phyloP scores from a whole-genome alignment of 352 stramenopile species.

The Phytophthora fragariae region DNA sequence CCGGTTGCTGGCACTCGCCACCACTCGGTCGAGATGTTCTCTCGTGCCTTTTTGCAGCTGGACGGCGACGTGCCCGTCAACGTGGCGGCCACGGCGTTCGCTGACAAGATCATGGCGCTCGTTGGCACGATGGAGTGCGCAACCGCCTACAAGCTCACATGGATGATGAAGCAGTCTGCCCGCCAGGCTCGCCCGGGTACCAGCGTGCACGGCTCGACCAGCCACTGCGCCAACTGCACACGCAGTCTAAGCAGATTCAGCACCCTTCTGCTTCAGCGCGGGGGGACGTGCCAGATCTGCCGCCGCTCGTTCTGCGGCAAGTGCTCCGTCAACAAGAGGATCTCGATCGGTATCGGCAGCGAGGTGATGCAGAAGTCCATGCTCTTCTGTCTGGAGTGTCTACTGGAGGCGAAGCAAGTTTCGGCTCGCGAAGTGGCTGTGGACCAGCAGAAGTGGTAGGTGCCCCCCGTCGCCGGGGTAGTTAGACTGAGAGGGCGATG shows the following conservation, averaged over 20 bases:
- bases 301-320: slow-evolving; percentile 48
- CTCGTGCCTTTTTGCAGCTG: slow-evolving; percentile 46
- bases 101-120: slow-evolving; percentile 46
- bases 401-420: slow-evolving; percentile 48
- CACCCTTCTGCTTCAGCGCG: slow-evolving; percentile 41
- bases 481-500: slow-evolving; percentile 34
- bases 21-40: slow-evolving; percentile 53
- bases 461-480: slow-evolving; percentile 4
- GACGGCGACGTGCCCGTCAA: slow-evolving; percentile 49
- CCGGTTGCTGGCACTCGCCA: slow-evolving; percentile 30
- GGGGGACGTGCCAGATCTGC: slow-evolving; percentile 47
- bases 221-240: slow-evolving; percentile 46
- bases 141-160: slow-evolving; percentile 52
- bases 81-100: slow-evolving; percentile 35
- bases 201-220: slow-evolving; percentile 28
- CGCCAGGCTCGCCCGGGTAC: slow-evolving; percentile 24
- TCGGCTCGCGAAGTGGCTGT: slow-evolving; percentile 42
- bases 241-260: slow-evolving; percentile 48
- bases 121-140: slow-evolving; percentile 48
- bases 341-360: slow-evolving; percentile 43
- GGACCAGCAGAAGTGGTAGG: slow-evolving; percentile 42
- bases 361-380: slow-evolving; percentile 48
- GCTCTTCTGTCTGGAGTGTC: slow-evolving; percentile 56
- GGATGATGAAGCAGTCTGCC: slow-evolving; percentile 44
- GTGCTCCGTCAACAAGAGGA: slow-evolving; percentile 56